Evolutionary conservation across 805 yeast species (phyloP), one percentile per base, ranked within the genome.

Genomic region (Metschnikowia gelsemii): DNA sequence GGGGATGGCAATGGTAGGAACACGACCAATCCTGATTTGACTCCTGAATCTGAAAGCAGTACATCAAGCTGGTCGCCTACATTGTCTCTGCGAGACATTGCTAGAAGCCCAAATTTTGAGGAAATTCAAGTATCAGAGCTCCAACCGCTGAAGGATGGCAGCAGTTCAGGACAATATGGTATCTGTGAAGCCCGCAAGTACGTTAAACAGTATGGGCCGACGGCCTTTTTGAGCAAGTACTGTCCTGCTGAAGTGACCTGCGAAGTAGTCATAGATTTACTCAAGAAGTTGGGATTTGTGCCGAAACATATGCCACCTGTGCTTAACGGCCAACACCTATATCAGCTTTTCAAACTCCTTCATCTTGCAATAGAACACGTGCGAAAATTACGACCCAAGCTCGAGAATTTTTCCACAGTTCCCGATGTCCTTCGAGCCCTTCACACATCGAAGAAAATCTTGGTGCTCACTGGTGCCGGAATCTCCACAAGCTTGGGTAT

Each of bases 401-500:
- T 84, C 18, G 70, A 74, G 2, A 61, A 69, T 39, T 78, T 84
- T 50, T 63, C 70, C 39, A 77, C 83, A 0, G 53, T 87, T 2
- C 84, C 80, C 8, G 79, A 81, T 45, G 78, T 84, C 2, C 61
- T 78, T 2, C 68, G 66, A 2, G 53, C 53, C 20, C 45, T 62
- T 23, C 21, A 24, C n/a, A 18, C 32, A 8, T 51, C 59, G 19
- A 46, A 49, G 32, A 82, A 78, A 29, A 73, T 89, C 8, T 55
- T 90, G 44, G 89, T 89, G 0, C 60, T 89, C 17, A 87, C 96
- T 0, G 97, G 97, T 12, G 97, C 97, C 0, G 97, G 97, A 18
- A 87, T 89, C 40, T 85, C 95, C 25, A 88, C 96, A 2, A 79
- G 88, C 1, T 64, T 88, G 40, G 96, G 96, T 6, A 89, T 88